Conservation (phyloP, 768 basidiomycete species). For the Xerocomus spinulosus region DNA sequence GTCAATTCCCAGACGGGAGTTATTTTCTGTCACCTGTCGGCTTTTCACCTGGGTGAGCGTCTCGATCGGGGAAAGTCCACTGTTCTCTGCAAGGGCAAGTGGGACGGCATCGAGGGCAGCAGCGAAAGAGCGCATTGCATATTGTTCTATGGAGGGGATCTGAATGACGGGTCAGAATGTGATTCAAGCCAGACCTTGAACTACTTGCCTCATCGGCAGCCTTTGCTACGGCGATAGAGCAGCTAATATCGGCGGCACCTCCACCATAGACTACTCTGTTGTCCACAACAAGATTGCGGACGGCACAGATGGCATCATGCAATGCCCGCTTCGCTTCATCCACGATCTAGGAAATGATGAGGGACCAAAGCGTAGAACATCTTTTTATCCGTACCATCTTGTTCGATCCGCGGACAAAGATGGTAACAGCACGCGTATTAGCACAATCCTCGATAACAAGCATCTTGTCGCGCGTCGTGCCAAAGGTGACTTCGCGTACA, state of each 20-base stretch:
- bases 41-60: constrained; percentile 95
- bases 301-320: constrained; percentile 96
- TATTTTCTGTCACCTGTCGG: constrained; percentile 80
- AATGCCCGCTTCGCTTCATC: constrained; percentile 98
- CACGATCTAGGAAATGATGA: constrained; percentile 64
- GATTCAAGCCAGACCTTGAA: background rate
- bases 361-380: background rate
- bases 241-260: constrained; percentile 96
- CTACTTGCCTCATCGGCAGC: constrained; percentile 83
- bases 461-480: constrained; percentile 99
- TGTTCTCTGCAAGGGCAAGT: constrained; percentile 96
- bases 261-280: constrained; percentile 98
- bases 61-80: constrained; percentile 92
- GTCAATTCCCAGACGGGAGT: constrained; percentile 88
- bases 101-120: constrained; percentile 94
- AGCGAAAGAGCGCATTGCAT: constrained; percentile 99
- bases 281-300: constrained; percentile 91
- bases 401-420: constrained; percentile 96
- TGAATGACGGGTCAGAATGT: constrained; percentile 26
- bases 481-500: constrained; percentile 92
- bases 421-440: constrained; percentile 92
- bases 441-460: constrained; percentile 98
- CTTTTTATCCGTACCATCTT: constrained; percentile 77
- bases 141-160: constrained; percentile 98
- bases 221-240: constrained; percentile 86